Conservation (phyloP, 1,139 yeast species). For the Protomyces gravidus region DNA sequence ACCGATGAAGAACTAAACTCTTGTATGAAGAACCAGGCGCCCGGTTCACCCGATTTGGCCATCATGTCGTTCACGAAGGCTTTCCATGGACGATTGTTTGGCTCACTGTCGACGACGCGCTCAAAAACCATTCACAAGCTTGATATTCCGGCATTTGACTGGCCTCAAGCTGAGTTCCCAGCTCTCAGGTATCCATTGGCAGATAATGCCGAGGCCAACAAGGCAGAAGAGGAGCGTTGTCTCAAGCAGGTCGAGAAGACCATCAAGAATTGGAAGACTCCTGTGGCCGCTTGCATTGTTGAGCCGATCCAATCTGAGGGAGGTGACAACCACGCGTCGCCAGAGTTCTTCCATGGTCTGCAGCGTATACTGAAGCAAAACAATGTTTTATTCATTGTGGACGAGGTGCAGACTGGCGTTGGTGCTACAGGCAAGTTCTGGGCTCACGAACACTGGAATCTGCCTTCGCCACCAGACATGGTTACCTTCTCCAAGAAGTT, state of each 20-base stretch:
- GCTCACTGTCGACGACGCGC: constrained; percentile 70
- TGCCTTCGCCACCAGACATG: constrained; percentile 69
- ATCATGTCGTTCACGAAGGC: constrained; percentile 68
- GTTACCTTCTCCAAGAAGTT: constrained; percentile 81
- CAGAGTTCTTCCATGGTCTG: constrained; percentile 69
- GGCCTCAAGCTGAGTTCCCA: constrained; percentile 87
- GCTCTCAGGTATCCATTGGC: constrained; percentile 67
- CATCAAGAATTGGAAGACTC: constrained; percentile 51
- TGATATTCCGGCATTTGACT: constrained; percentile 76
- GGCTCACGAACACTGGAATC: constrained; percentile 80
- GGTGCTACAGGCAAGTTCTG: constrained; percentile 81
- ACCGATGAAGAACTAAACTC: constrained; percentile 57
- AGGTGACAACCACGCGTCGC: constrained; percentile 80
- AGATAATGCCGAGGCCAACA: constrained; percentile 52
- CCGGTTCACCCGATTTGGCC: constrained; percentile 63
- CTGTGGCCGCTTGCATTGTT: constrained; percentile 70
- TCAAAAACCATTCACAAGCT: constrained; percentile 80
- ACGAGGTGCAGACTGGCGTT: constrained; percentile 84
- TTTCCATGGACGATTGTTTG: constrained; percentile 81
- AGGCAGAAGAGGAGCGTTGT: constrained; percentile 64
- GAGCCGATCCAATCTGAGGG: constrained; percentile 87
- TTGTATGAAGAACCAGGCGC: constrained; percentile 63
- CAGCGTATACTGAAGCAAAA: constrained; percentile 65
- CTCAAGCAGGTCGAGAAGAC: constrained; percentile 55
- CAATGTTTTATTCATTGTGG: constrained; percentile 66